These are phyloP conservation scores for Termitomyces sp. DNA, from an alignment of 768 basidiomycete genomes.

Conservation along the genomic window DNA sequence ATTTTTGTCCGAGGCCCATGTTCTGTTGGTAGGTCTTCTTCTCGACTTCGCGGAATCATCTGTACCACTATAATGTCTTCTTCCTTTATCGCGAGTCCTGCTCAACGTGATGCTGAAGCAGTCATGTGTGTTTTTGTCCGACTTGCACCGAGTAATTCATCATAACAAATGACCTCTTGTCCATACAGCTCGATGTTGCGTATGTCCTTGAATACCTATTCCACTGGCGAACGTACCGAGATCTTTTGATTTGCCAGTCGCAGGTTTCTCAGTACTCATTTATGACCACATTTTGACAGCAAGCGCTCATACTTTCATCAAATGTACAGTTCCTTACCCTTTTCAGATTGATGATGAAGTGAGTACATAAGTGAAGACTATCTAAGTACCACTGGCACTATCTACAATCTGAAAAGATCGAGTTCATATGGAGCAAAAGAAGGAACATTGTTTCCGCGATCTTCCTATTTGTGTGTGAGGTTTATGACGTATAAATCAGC, in stretches of 20 bases:
- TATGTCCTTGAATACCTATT: not conserved
- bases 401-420: slow-evolving; percentile 1
- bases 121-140: not conserved
- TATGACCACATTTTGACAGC: slow-evolving; percentile 11
- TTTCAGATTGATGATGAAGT: slow-evolving; percentile 10
- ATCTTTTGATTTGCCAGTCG: not conserved
- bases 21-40: not conserved
- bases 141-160: not conserved
- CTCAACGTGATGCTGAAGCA: not conserved
- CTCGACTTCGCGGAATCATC: not conserved
- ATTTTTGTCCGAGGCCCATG: too few relatives aligned
- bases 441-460: slow-evolving; percentile 5
- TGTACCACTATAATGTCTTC: not conserved
- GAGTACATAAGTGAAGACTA: not conserved
- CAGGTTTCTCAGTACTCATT: slow-evolving; percentile 9
- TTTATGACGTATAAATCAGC: not conserved
- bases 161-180: not conserved
- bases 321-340: not conserved
- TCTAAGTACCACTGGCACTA: not conserved
- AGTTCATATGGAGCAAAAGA: slow-evolving; percentile 10
- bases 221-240: not conserved
- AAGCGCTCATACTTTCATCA: not conserved
- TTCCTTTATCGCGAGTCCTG: not conserved
- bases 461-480: slow-evolving; percentile 6
- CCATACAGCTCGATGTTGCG: slow-evolving; percentile 2